Evolutionary conservation across 2,329 filamentous ascomycete genomes (phyloP), one percentile per base, ranked within the genome.

Genomic region (Scedosporium minutisporum): DNA sequence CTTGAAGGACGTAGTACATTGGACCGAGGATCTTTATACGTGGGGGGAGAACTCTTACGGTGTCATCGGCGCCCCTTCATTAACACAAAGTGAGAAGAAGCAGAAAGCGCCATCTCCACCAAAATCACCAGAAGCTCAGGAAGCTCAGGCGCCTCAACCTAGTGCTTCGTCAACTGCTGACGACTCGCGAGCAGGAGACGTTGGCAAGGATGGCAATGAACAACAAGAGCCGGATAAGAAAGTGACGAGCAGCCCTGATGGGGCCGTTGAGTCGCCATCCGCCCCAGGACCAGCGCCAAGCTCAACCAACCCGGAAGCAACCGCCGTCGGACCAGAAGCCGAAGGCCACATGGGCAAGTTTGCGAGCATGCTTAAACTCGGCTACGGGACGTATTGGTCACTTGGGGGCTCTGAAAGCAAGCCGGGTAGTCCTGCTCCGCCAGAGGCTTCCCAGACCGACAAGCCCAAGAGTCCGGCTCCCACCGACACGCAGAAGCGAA

Each of bases 41-140:
- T 91, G 91, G 79, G 93, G 93, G 2, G 86, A 90, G 61, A 82
- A 89, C 69, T 87, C 93, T 2, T 97, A 96, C 71, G 93, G 93
- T 3, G 84, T 97, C 6, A 83, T 84, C 61, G 89, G 96, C 42
- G 92, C 91, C 66, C 89, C 91, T 14, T 84, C 82, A 1, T 87
- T 89, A 1, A 81, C 82, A 64, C 82, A 88, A 38, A 79, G 64
- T 70, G 65, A 55, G 70, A 68, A 73, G 69, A 63, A 67, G 67
- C 63, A 71, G 71, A 57, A 77, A 72, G 62, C 12, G 29, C 42
- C 57, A 6, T 61, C 65, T 9, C 23, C 41, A 18, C 9, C 63
- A 29, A 18, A 46, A 18, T 44, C 60, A n/a, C 21, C 29, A 16
- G 27, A 23, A 33, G 16, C 12, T 21, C 25, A 18, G 16, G 10